These are phyloP conservation scores for Colletotrichum sp. DNA, from an alignment of 2,329 filamentous ascomycete genomes.

Conservation along the genomic window DNA sequence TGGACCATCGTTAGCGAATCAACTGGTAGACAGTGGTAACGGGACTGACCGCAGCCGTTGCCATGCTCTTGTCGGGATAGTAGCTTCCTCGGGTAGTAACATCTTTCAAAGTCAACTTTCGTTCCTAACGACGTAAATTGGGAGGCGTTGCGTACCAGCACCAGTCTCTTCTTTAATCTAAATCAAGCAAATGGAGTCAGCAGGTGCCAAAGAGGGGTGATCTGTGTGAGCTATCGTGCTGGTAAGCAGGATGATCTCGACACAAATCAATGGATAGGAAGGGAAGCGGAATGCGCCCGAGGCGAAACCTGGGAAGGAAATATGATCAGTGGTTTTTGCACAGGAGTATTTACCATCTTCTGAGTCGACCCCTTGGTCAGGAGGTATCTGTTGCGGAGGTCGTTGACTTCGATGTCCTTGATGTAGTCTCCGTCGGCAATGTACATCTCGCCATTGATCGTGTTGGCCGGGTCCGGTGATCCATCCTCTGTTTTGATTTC, in stretches of 20 bases:
- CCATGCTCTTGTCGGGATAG: conserved; percentile 97
- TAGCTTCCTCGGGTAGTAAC: conserved; percentile 97
- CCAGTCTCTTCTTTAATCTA: conserved; percentile 99
- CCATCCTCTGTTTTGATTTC: conserved; percentile 45
- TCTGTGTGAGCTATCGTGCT: conserved; percentile 67
- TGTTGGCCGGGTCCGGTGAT: conserved; percentile 45
- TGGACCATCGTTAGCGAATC: conserved; percentile 39
- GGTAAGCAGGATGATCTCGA: conserved; percentile 74
- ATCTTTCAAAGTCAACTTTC: conserved; percentile 76
- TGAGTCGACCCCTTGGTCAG: conserved; percentile 97
- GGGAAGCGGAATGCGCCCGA: conserved; percentile 11
- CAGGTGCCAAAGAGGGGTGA: conserved; percentile 81
- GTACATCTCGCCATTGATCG: conserved; percentile 87
- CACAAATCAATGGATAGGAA: conserved; percentile 44
- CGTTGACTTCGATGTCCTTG: conserved; percentile 98
- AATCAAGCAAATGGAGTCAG: conserved; percentile 88
- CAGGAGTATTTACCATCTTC: conserved; percentile 95
- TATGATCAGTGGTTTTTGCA: conserved; percentile 39
- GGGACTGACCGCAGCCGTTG: conserved; percentile 85
- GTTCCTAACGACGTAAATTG: conserved; percentile 53
- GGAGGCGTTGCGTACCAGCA: conserved; percentile 86
- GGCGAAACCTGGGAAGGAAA: conserved; percentile 17
- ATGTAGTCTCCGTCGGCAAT: conserved; percentile 97
- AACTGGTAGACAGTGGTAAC: not conserved
- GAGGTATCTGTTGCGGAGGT: conserved; percentile 94